A percentile compares a stretch with the other conserved stretches of the same genome.
These are phyloP conservation scores for Pseudogymnoascus sp. DNA, from an alignment of 2,329 filamentous ascomycete genomes.

Conservation along the genomic window DNA sequence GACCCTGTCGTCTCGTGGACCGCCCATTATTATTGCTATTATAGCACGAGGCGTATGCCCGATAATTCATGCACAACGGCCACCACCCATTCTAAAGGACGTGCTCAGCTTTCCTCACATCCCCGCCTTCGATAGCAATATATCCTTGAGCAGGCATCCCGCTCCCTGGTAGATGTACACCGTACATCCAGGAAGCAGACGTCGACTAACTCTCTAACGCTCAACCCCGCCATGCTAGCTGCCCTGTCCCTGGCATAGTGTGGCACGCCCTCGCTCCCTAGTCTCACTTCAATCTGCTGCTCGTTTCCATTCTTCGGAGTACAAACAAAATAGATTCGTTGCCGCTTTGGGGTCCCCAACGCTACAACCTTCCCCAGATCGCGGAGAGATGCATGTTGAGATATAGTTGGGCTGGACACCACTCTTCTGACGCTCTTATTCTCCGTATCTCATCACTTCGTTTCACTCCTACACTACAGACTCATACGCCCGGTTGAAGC, in stretches of 20 bases:
- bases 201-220: conserved; percentile 6
- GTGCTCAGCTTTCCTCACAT: background rate
- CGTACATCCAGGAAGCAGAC: background rate
- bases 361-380: background rate
- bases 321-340: conserved; percentile 6
- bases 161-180: background rate
- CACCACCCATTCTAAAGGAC: background rate
- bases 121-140: conserved; percentile 2
- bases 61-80: background rate
- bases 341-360: conserved; percentile 3
- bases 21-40: background rate
- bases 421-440: background rate
- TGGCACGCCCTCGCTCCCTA: background rate
- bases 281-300: conserved; percentile 4
- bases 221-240: conserved; percentile 4
- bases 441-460: conserved; percentile 1
- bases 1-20: conserved; percentile 7
- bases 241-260: conserved; percentile 5
- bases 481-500: conserved; percentile 2
- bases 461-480: background rate
- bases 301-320: conserved; percentile 2
- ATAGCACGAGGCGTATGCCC: background rate
- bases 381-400: conserved; percentile 1
- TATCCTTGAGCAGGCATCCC: background rate
- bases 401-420: conserved; percentile 6